Percentiles rank a stretch among this genome's conserved stretches.
These are phyloP conservation scores for Cotoneaster glaucophyllus DNA, from an alignment of 306 rosid species.

Conservation along the genomic window DNA sequence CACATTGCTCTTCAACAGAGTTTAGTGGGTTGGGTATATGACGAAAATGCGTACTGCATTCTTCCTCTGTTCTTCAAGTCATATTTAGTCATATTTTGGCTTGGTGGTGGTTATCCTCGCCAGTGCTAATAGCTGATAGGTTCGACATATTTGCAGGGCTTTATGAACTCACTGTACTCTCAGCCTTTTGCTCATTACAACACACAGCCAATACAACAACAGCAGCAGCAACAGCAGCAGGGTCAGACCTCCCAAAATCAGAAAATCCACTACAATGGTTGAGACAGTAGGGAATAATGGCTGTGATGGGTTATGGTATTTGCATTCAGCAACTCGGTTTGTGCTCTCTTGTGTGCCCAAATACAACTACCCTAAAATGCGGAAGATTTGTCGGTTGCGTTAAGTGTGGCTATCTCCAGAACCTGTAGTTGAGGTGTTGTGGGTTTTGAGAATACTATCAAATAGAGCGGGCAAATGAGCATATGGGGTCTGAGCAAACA, in stretches of 20 bases:
- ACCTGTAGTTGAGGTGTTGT: conserved; percentile 23
- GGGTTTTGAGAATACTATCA: conserved; percentile 42
- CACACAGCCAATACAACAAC: conserved; percentile 81
- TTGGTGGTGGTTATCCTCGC: background rate
- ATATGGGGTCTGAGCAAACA: conserved; percentile 39
- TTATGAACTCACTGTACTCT: conserved; percentile 85
- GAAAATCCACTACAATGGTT: conserved; percentile 89
- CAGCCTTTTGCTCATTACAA: conserved; percentile 97
- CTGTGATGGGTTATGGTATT: conserved; percentile 88
- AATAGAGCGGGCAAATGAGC: conserved; percentile 35
- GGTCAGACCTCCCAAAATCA: conserved; percentile 88
- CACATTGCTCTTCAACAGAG: background rate
- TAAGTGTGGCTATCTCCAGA: conserved; percentile 21
- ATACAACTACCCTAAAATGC: conserved; percentile 45
- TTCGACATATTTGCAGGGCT: conserved; percentile 41
- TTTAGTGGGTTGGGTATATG: background rate
- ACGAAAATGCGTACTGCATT: background rate
- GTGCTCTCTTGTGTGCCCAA: conserved; percentile 73
- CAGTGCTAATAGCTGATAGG: background rate
- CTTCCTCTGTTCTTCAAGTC: background rate
- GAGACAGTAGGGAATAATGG: conserved; percentile 33
- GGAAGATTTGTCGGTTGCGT: conserved; percentile 39
- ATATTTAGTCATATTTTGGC: background rate
- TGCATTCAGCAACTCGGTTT: conserved; percentile 78
- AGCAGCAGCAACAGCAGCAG: conserved; percentile 70